Evolutionary conservation across 1,139 yeast species (phyloP).

Genomic region (Nakaseomyces glabratus): DNA sequence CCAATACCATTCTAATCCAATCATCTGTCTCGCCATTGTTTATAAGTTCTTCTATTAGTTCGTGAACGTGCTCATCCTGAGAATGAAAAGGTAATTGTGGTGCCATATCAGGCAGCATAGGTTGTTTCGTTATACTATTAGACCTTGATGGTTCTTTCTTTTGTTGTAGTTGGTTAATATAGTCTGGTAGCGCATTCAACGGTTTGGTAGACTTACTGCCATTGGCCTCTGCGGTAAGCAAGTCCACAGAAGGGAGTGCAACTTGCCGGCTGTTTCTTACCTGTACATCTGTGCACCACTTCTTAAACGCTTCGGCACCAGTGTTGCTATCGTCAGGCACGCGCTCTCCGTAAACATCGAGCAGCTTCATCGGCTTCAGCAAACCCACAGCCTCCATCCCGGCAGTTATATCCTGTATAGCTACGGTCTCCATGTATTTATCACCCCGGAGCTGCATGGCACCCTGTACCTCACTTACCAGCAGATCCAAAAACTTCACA

Average conservation of each 20-base stretch:
- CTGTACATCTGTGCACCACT: constrained; percentile 40
- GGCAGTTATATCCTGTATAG: constrained; percentile 50
- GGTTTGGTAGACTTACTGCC: constrained; percentile 16
- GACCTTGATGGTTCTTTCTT: constrained; percentile 8
- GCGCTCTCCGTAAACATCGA: constrained; percentile 36
- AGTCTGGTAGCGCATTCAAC: constrained; percentile 28
- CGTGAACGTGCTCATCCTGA: constrained; percentile 10
- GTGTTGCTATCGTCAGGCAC: constrained; percentile 34
- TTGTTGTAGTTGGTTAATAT: constrained; percentile 25
- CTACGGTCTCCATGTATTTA: constrained; percentile 35
- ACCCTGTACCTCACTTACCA: constrained; percentile 36
- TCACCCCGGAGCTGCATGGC: constrained; percentile 35
- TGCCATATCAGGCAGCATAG: neutral
- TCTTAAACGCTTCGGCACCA: constrained; percentile 39
- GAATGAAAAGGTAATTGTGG: too few relatives aligned
- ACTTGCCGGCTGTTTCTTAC: constrained; percentile 36
- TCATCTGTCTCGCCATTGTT: constrained; percentile 28
- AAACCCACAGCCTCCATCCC: constrained; percentile 50
- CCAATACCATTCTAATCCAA: constrained; percentile 25
- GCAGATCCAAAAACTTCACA: constrained; percentile 43
- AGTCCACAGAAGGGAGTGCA: constrained; percentile 31
- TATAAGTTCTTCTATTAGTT: constrained; percentile 24
- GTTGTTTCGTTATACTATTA: constrained; percentile 8
- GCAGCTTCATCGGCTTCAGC: constrained; percentile 39
- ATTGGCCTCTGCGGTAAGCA: constrained; percentile 15